Evolutionary conservation across 306 rosid species (phyloP).

Genomic region (Begonia loranthoides): DNA sequence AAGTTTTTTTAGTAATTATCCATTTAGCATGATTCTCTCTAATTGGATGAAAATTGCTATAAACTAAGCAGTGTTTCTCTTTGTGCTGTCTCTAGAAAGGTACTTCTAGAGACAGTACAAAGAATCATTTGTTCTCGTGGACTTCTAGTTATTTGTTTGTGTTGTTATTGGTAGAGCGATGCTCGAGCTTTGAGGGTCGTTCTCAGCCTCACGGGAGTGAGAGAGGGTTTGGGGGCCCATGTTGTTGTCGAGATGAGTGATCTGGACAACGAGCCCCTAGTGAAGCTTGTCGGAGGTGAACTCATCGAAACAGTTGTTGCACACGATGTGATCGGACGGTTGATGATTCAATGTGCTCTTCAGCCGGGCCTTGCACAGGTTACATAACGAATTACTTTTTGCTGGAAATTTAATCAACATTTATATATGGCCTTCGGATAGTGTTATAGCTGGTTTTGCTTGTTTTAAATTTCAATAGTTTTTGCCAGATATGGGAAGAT

Average conservation of each 20-base stretch:
- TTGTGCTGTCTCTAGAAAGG: no score
- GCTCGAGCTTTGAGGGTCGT: conserved; percentile 97
- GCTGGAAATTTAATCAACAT: no score
- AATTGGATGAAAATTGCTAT: no score
- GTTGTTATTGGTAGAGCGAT: conserved; percentile 59
- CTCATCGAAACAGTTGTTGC: conserved; percentile 97
- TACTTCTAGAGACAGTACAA: no score
- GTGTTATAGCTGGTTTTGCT: neutral
- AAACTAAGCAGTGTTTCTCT: no score
- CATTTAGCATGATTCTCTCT: no score
- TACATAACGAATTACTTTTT: no score
- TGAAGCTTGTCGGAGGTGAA: conserved; percentile 95
- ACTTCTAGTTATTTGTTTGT: conserved; percentile 8
- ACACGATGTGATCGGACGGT: conserved; percentile 96
- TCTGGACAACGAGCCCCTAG: conserved; percentile 92
- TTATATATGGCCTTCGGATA: no score
- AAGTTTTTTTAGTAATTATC: conserved; percentile 6
- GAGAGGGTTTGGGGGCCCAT: conserved; percentile 79
- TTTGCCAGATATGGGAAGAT: conserved; percentile 95
- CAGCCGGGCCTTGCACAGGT: conserved; percentile 99
- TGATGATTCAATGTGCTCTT: conserved; percentile 97
- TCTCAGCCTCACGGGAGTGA: conserved; percentile 90
- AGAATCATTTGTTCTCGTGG: conserved; percentile 2
- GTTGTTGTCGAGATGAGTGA: conserved; percentile 99
- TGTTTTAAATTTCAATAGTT: conserved; percentile 8